Evolutionary conservation across 1,284 basidiomycete species (phyloP).

Genomic region (Fomes fomentarius): DNA sequence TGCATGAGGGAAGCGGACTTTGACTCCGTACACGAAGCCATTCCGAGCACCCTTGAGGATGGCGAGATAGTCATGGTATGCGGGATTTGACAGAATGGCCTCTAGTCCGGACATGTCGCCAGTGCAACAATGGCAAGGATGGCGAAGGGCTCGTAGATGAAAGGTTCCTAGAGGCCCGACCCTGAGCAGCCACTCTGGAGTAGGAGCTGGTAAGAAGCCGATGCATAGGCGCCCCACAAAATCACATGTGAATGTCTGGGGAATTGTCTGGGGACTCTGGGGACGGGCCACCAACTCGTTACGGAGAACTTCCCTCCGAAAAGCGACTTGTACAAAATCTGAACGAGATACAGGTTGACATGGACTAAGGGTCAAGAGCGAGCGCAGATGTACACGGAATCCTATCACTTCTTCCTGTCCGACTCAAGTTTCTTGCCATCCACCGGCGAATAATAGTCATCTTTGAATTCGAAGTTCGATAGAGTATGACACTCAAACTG

Average conservation of each 20-base stretch:
- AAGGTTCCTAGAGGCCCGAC: background rate
- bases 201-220: background rate
- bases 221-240: too few species aligned
- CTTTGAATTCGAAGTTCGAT: constrained; percentile 43
- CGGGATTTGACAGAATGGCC: constrained; percentile 61
- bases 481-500: constrained; percentile 44
- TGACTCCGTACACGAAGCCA: constrained; percentile 90
- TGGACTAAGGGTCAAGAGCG: too few species aligned
- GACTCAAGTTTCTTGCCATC: too few species aligned
- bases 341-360: too few species aligned
- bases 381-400: too few species aligned
- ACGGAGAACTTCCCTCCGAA: too few species aligned
- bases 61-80: constrained; percentile 87
- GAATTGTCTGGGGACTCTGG: too few species aligned
- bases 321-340: too few species aligned
- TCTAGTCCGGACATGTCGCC: constrained; percentile 33
- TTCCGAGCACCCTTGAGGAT: constrained; percentile 96
- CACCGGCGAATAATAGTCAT: constrained; percentile 43
- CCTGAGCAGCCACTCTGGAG: too few species aligned
- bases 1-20: constrained; percentile 98
- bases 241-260: too few species aligned
- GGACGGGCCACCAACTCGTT: too few species aligned
- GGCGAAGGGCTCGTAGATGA: background rate
- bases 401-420: background rate
- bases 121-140: background rate